Conservation (phyloP, 352 stramenopile species). For the Blastocystis sp. region DNA sequence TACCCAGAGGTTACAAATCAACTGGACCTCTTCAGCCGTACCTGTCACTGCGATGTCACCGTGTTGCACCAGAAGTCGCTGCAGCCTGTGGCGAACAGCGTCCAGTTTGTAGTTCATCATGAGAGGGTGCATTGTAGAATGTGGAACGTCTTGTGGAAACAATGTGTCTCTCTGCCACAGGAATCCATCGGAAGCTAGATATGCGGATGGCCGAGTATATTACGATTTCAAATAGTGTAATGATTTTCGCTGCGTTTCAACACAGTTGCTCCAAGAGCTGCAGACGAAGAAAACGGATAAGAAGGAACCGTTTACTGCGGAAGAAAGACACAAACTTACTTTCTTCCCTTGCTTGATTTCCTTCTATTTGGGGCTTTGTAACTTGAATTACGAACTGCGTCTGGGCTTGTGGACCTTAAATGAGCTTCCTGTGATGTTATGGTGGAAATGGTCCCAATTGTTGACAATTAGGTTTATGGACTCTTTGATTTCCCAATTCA, state of each 20-base stretch:
- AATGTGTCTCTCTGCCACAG: neutral
- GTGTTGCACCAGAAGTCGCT: neutral
- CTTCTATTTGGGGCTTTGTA: neutral
- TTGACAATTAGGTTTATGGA: neutral
- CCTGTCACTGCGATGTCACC: neutral
- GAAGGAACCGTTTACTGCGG: neutral
- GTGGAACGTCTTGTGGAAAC: neutral
- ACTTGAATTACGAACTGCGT: neutral
- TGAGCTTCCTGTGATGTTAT: slow-evolving; percentile 16
- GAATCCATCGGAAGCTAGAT: neutral
- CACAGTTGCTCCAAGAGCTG: neutral
- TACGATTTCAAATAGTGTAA: neutral
- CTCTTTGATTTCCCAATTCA: neutral
- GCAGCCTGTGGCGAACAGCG: neutral
- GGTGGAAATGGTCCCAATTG: neutral
- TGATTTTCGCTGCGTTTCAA: neutral
- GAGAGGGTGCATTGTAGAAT: neutral
- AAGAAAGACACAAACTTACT: slow-evolving; percentile 3
- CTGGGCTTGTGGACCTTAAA: neutral
- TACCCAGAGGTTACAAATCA: neutral
- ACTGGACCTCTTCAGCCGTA: slow-evolving; percentile 24
- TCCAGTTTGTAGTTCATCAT: neutral
- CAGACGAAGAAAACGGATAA: slow-evolving; percentile 30
- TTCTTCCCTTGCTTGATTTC: slow-evolving; percentile 23
- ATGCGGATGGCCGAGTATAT: neutral